Conservation (phyloP, 2,329 filamentous ascomycete genomes). For the Arthroderma sp. region DNA sequence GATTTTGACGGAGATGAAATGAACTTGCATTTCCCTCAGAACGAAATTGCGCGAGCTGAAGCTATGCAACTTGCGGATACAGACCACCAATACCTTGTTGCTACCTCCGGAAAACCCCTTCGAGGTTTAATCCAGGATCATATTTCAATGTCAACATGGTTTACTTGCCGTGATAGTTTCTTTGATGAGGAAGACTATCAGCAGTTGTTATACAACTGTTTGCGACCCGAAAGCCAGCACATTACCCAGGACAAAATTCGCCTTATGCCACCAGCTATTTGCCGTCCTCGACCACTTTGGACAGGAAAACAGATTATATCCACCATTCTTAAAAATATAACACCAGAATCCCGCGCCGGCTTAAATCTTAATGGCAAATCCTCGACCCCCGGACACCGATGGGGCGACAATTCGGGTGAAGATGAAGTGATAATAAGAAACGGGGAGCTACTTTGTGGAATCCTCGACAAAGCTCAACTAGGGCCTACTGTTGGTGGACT, state of each 20-base stretch:
- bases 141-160: conserved; percentile 80
- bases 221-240: conserved; percentile 82
- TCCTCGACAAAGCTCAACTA: conserved; percentile 91
- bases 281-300: conserved; percentile 73
- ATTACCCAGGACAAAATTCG: conserved; percentile 71
- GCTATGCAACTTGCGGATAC: conserved; percentile 89
- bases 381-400: conserved; percentile 63
- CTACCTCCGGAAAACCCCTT: conserved; percentile 82
- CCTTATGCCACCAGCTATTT: conserved; percentile 64
- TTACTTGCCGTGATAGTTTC: conserved; percentile 84
- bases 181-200: conserved; percentile 82
- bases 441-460: conserved; percentile 77
- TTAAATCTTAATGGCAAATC: conserved; percentile 69
- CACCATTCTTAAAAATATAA: conserved; percentile 85
- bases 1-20: conserved; percentile 99
- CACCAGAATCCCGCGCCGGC: conserved; percentile 59
- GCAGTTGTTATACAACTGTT: conserved; percentile 78
- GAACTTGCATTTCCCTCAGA: conserved; percentile 99
- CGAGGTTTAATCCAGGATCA: conserved; percentile 97
- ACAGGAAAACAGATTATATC: conserved; percentile 94
- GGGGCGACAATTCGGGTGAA: conserved; percentile 62
- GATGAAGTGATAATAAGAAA: conserved; percentile 68
- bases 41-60: conserved; percentile 85
- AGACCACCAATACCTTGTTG: conserved; percentile 91
- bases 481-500: conserved; percentile 77